A percentile compares a stretch with the other conserved stretches of the same genome.
Evolutionary conservation across 164 flowering plant genomes (phyloP).

Genomic region (Berberis vulgaris): DNA sequence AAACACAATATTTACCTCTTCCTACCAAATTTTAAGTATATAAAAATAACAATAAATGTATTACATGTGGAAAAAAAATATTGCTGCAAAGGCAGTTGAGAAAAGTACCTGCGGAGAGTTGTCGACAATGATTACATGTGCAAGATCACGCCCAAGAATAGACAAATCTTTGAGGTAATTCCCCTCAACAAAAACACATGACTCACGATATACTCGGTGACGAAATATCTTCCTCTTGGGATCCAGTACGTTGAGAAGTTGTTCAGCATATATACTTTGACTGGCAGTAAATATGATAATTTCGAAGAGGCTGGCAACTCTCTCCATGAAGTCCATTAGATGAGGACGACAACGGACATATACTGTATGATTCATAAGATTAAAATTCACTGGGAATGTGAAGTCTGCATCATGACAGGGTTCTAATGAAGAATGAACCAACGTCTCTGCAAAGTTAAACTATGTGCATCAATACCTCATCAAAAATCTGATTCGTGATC

Average conservation of each 20-base stretch:
- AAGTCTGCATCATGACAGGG: conserved; percentile 87
- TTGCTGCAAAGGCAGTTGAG: not conserved
- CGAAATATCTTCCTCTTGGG: conserved; percentile 86
- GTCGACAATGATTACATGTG: conserved; percentile 74
- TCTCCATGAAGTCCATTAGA: conserved; percentile 76
- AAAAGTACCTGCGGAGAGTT: conserved; percentile 90
- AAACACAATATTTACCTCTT: too few relatives aligned
- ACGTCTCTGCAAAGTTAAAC: conserved; percentile 56
- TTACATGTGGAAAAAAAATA: too few relatives aligned
- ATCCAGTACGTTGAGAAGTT: conserved; percentile 85
- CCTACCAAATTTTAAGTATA: too few relatives aligned
- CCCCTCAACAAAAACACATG: conserved; percentile 86
- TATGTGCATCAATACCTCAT: not conserved
- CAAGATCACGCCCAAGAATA: conserved; percentile 91
- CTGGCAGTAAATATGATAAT: conserved; percentile 96
- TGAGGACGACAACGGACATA: conserved; percentile 91
- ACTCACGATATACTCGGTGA: conserved; percentile 86
- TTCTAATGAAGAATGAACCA: conserved; percentile 88
- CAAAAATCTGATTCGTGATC: too few relatives aligned
- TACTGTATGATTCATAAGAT: conserved; percentile 64
- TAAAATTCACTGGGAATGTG: conserved; percentile 83
- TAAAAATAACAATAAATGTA: too few relatives aligned
- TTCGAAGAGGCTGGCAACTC: conserved; percentile 74
- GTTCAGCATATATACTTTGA: conserved; percentile 97
- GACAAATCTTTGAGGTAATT: conserved; percentile 94